Base-by-base conservation (phyloP, 768 basidiomycete species). In the Amyloporia xantha region DNA sequence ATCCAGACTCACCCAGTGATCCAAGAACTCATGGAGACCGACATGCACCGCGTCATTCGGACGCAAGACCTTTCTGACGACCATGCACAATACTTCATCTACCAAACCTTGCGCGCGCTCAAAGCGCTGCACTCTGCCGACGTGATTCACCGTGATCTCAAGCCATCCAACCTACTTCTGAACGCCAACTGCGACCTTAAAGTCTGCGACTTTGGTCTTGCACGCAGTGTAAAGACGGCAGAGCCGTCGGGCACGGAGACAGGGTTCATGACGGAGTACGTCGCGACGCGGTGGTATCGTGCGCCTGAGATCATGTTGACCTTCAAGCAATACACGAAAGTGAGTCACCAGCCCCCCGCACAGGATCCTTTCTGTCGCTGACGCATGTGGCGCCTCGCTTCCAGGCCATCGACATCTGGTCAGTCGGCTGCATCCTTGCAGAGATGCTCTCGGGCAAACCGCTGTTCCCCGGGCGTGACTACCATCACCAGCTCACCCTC, bases 231-330 rank as follows among this genome's bases (percentile, higher is more conserved):
- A 36, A 86, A 79, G 68, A 90, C 88, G 3, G 87, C 88, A 4
- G 86, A 89, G 63, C 85, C 86, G 0, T 85, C 83, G 12, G 88
- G 86, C 20, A 89, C 86, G 5, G 62, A 63, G 40, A 66, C 68
- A 7, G 69, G 69, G 3, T 93, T 92, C 71, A 92, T 94, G 91
- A 95, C 91, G 1, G 90, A 92, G 81, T 95, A 94, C 61, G 96
- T 99, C 42, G 95, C 96, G 2, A 98, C 96, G 21, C 76, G 96
- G 58, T 99, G 96, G 96, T 99, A 98, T 63, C 83, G 96, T 30
- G 96, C 96, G 0, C 96, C 96, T 0, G 96, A 99, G 66, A 94
- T 99, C 71, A 99, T 99, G 96, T 76, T 99, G 44, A 96, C 93
- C 9, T 98, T 97, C 76, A 95, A 96, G 65, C 88, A 96, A 65